Evolutionary conservation across 108 stramenopile genomes (phyloP), one percentile per base, ranked within the genome.

Genomic region (Fragilaria crotonensis): DNA sequence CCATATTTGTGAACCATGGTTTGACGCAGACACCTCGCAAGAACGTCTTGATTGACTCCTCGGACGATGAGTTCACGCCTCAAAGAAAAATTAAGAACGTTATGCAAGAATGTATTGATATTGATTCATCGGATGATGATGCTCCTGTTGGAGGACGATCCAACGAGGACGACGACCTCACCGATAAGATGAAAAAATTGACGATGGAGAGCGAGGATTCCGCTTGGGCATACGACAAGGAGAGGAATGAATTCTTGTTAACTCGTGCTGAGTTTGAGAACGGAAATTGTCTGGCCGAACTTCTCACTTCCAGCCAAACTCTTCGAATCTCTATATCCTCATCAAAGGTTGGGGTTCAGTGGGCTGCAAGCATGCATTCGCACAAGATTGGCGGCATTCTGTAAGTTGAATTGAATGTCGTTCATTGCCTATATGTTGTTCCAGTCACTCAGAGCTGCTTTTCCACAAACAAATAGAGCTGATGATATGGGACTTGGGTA

Each of bases 331-430:
- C 80, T 96, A 9, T 93, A 74, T 63, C 69, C 60, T 5, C 87
- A 90, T 71, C 94, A 66, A 63, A 76, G 27, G 76, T 78, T 45
- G 97, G 92, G 18, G 78, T 97, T n/a, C 75, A 81, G 20, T 99
- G 96, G 96, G 83, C 98, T 76, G 96, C 82, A 45, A 74, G 77
- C 25, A 65, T 96, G 22, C 75, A 95, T 61, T 19, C 64, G 25
- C 58, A 75, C 29, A 63, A 72, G 4, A 83, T 88, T 48, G 99
- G 99, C 20, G 99, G 99, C 22, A 80, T 95, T 22, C 32, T 96
- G 83, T 83, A 5, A 57, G 70, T 0, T 75, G 75, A 22, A 85
- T 21, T 2, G 19, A 20, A 21, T 48, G 45, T 21, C 7, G 31
- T 31, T 0, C 54, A 2, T 47, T 29, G 21, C n/a, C 21, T 46